Conservation (phyloP, 2,329 filamentous ascomycete genomes). For the Polychaeton citri region DNA sequence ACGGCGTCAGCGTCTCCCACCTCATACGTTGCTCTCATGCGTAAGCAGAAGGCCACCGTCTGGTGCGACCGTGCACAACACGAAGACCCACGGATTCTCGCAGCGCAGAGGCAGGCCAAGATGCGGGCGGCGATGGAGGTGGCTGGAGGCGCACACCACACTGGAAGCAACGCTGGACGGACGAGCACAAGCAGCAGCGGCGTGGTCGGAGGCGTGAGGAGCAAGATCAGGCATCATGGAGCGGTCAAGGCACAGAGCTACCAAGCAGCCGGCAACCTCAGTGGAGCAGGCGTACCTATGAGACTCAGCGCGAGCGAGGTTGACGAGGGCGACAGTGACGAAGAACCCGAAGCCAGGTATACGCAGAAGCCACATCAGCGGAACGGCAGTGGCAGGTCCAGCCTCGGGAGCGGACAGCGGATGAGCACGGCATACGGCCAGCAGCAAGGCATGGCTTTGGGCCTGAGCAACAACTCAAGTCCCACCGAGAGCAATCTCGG, state of each 20-base stretch:
- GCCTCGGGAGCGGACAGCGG: conserved; percentile 30
- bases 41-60: conserved; percentile 93
- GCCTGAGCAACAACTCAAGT: conserved; percentile 37
- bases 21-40: conserved; percentile 91
- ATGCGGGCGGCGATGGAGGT: conserved; percentile 76
- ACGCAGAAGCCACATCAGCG: conserved; percentile 47
- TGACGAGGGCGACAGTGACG: conserved; percentile 72
- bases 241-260: conserved; percentile 70
- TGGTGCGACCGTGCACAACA: conserved; percentile 94
- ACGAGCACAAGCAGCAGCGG: conserved; percentile 21
- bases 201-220: conserved; percentile 44
- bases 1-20: conserved; percentile 41
- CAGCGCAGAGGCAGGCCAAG: conserved; percentile 77
- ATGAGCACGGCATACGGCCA: conserved; percentile 21
- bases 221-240: conserved; percentile 81
- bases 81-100: conserved; percentile 72
- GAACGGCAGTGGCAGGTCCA: conserved; percentile 62
- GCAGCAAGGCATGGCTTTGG: conserved; percentile 4
- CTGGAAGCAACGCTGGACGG: conserved; percentile 11
- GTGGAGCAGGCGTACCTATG: conserved; percentile 73
- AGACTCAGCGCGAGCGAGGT: conserved; percentile 91
- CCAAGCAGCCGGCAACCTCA: conserved; percentile 54
- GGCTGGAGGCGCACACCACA: conserved; percentile 42
- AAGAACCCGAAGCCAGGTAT: conserved; percentile 40
- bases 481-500: conserved; percentile 30